phyloP scores from a whole-genome alignment of 768 basidiomycete genomes.

The Mycena sanguinolenta region DNA sequence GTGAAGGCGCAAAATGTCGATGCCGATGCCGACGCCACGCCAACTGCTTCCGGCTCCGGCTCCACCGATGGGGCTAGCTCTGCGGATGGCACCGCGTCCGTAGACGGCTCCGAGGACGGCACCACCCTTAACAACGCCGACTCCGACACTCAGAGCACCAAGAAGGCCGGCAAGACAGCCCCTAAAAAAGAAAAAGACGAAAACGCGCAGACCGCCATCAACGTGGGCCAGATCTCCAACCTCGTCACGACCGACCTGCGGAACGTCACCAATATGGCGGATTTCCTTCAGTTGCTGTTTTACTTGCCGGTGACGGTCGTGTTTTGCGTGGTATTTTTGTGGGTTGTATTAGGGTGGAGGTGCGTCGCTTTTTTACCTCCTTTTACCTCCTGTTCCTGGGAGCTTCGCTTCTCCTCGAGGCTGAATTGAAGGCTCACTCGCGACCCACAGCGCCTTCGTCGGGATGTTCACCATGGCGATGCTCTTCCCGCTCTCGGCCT shows the following conservation, averaged over 20 bases:
- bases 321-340: conserved; percentile 45
- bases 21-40: conserved; percentile 12
- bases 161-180: too few species aligned
- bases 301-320: conserved; percentile 40
- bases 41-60: too few species aligned
- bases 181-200: too few species aligned
- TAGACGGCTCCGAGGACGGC: too few species aligned
- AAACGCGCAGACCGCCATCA: conserved; percentile 3
- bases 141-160: conserved; percentile 31
- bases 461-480: conserved; percentile 58
- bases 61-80: too few species aligned
- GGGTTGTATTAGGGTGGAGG: conserved; percentile 49
- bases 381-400: neutral
- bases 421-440: too few species aligned
- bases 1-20: conserved; percentile 54
- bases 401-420: too few species aligned
- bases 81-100: too few species aligned
- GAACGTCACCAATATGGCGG: conserved; percentile 35
- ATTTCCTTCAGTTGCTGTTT: conserved; percentile 38
- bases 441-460: conserved; percentile 51
- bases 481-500: conserved; percentile 59
- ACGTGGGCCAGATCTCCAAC: conserved; percentile 71
- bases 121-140: too few species aligned
- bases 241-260: conserved; percentile 64
- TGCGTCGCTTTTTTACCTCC: conserved; percentile 3